phyloP scores from a whole-genome alignment of 495 filamentous ascomycete species.

The Astrothelium macrocarpum region DNA sequence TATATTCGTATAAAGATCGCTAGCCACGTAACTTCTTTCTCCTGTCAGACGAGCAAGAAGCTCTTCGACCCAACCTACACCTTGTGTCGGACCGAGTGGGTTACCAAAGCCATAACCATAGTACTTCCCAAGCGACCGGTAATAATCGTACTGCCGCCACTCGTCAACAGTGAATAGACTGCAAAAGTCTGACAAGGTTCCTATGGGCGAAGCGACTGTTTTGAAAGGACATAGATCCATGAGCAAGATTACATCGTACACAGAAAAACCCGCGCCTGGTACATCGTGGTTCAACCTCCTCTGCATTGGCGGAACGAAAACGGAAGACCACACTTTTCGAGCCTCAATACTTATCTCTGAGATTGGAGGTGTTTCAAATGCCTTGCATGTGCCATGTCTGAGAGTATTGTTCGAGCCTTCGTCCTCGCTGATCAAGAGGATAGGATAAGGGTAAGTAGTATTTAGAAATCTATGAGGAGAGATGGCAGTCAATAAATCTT shows the following conservation, averaged over 20 bases:
- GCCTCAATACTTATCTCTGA: constrained; percentile 40
- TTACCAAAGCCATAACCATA: constrained; percentile 71
- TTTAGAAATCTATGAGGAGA: constrained; percentile 15
- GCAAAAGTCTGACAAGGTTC: constrained; percentile 55
- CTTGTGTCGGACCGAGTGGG: constrained; percentile 66
- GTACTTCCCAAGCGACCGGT: constrained; percentile 65
- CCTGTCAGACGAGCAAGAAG: constrained; percentile 68
- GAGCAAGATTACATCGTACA: constrained; percentile 50
- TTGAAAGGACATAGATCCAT: constrained; percentile 85
- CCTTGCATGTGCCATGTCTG: constrained; percentile 56
- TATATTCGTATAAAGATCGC: constrained; percentile 41
- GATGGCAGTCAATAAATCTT: too few relatives aligned
- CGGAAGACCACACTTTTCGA: constrained; percentile 42
- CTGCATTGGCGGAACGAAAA: constrained; percentile 53
- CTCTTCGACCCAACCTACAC: constrained; percentile 77
- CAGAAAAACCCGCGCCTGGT: constrained; percentile 48
- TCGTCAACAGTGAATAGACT: constrained; percentile 56
- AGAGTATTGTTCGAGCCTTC: constrained; percentile 65
- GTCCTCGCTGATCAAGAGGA: constrained; percentile 56
- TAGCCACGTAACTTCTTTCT: constrained; percentile 37
- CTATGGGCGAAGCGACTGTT: constrained; percentile 48
- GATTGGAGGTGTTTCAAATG: constrained; percentile 45
- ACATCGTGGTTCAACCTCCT: constrained; percentile 53
- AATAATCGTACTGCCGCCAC: constrained; percentile 69
- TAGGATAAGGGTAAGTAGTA: constrained; percentile 43